A percentile compares a stretch with the other conserved stretches of the same genome.
Conservation (phyloP, 2,329 filamentous ascomycete genomes). For the Cryphonectria japonica region DNA sequence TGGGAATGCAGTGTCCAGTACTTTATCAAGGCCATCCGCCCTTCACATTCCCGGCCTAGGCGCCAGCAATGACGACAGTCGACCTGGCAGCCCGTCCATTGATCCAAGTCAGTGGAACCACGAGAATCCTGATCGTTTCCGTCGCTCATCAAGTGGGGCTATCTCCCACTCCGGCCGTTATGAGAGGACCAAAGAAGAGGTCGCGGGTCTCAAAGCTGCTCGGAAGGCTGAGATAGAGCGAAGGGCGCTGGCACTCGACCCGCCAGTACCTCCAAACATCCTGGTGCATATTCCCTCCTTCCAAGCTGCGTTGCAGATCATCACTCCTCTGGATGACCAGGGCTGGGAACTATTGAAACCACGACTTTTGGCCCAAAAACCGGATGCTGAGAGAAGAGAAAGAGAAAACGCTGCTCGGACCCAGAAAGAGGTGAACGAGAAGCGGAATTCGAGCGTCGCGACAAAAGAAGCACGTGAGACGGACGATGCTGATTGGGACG, state of each 20-base stretch:
- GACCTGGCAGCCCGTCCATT: slow-evolving; percentile 21
- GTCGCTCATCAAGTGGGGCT: slow-evolving; percentile 26
- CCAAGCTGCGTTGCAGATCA: slow-evolving; percentile 72
- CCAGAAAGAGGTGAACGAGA: slow-evolving; percentile 28
- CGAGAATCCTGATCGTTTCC: slow-evolving; percentile 30
- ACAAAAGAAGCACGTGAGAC: slow-evolving; percentile 60
- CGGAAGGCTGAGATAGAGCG: slow-evolving; percentile 73
- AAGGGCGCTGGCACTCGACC: slow-evolving; percentile 67
- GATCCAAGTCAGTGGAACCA: slow-evolving; percentile 19
- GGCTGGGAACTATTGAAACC: slow-evolving; percentile 73
- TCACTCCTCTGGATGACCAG: slow-evolving; percentile 67
- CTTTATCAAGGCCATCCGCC: neutral
- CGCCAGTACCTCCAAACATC: slow-evolving; percentile 65
- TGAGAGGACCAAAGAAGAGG: slow-evolving; percentile 64
- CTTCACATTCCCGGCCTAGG: slow-evolving; percentile 25
- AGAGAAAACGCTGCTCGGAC: slow-evolving; percentile 40
- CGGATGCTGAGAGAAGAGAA: slow-evolving; percentile 64
- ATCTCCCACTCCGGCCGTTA: slow-evolving; percentile 34
- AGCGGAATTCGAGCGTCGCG: slow-evolving; percentile 31
- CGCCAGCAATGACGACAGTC: slow-evolving; percentile 12
- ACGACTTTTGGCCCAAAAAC: slow-evolving; percentile 67
- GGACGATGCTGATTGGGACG: slow-evolving; percentile 72
- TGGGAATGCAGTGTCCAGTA: neutral
- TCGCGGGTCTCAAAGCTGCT: slow-evolving; percentile 64
- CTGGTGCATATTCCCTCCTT: slow-evolving; percentile 75